phyloP scores from a whole-genome alignment of 2,329 filamentous ascomycete species.

The Nemania bipapillata region DNA sequence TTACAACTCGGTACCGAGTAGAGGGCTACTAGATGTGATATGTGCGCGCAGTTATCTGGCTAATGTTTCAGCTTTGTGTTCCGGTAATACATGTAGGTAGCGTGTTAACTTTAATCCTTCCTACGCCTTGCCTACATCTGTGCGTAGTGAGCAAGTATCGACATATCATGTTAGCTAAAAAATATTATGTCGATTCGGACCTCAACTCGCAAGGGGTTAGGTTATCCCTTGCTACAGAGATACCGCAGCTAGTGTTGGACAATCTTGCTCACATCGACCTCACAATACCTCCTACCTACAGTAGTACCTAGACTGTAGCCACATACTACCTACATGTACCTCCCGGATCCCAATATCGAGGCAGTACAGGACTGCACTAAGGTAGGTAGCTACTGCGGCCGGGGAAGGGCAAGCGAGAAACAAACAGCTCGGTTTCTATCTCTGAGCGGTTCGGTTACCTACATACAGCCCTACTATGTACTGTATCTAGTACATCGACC shows the following conservation, averaged over 20 bases:
- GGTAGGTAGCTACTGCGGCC: too few relatives aligned
- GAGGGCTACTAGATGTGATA: not conserved
- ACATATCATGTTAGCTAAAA: not conserved
- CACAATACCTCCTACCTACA: not conserved
- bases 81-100: not conserved
- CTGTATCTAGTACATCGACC: not conserved
- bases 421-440: not conserved
- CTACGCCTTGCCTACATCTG: too few relatives aligned
- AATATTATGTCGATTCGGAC: not conserved
- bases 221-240: constrained; percentile 14
- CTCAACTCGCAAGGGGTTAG: not conserved
- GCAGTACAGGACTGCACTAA: not conserved
- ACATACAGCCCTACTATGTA: not conserved
- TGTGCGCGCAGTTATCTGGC: not conserved
- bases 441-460: not conserved
- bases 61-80: not conserved
- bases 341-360: not conserved
- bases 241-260: constrained; percentile 16
- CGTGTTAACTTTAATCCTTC: not conserved
- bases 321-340: not conserved
- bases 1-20: not conserved
- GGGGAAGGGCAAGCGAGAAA: not conserved
- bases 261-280: constrained; percentile 37
- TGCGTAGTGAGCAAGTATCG: constrained; percentile 6
- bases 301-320: not conserved